These are phyloP conservation scores for Mucor lusitanicus DNA, from an alignment of 371 early-diverging fungal species.

Conservation along the genomic window DNA sequence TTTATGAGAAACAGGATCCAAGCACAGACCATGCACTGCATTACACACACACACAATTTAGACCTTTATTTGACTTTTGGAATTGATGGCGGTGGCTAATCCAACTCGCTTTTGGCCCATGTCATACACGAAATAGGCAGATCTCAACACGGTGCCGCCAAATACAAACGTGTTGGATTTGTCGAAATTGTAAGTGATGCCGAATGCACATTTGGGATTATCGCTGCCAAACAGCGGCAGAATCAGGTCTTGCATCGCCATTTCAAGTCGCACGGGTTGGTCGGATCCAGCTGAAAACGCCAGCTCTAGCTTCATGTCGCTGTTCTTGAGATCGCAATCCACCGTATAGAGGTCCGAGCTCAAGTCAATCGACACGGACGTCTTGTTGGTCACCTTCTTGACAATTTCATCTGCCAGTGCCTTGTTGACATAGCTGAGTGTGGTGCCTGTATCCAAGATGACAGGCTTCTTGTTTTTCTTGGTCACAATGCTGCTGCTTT, in stretches of 20 bases:
- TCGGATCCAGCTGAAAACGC: not conserved
- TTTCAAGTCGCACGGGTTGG: not conserved
- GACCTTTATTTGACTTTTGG: constrained; percentile 2
- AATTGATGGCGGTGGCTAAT: constrained; percentile 19
- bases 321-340: constrained; percentile 7
- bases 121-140: constrained; percentile 45
- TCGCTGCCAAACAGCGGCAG: not conserved
- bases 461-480: constrained; percentile 35
- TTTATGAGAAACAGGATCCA: not conserved
- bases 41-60: not conserved
- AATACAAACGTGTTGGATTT: constrained; percentile 23
- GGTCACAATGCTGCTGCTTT: constrained; percentile 17
- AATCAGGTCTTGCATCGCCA: not conserved
- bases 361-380: not conserved
- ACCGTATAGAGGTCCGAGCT: constrained; percentile 7
- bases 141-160: constrained; percentile 35
- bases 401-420: constrained; percentile 2
- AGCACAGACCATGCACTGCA: not conserved
- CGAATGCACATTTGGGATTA: constrained; percentile 30
- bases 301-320: not conserved
- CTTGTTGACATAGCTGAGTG: constrained; percentile 11
- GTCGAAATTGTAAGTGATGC: constrained; percentile 25
- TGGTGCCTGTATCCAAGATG: constrained; percentile 49
- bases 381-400: not conserved
- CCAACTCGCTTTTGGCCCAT: constrained; percentile 19